phyloP scores from a whole-genome alignment of 257 asterid species.

The Solanum piurae region DNA sequence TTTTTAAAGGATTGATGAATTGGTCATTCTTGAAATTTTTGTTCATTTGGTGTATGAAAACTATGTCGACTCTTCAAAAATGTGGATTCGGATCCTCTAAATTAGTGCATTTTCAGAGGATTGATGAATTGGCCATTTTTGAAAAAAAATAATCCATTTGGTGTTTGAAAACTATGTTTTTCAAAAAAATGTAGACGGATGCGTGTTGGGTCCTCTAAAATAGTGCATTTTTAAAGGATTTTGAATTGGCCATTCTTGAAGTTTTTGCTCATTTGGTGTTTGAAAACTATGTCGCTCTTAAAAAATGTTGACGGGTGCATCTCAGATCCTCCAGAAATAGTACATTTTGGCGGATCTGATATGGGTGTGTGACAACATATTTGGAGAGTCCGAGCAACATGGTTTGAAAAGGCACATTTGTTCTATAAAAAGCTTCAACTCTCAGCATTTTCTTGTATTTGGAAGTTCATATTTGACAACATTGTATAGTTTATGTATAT shows the following conservation, averaged over 20 bases:
- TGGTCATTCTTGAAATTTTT: neutral
- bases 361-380: fast-evolving
- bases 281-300: neutral
- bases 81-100: too few relatives aligned
- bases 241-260: neutral
- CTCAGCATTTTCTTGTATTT: neutral
- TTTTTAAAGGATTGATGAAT: neutral
- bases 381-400: neutral
- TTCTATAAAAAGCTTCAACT: neutral
- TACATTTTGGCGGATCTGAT: neutral
- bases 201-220: neutral
- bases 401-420: neutral
- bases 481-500: neutral
- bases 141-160: neutral
- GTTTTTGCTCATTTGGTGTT: neutral
- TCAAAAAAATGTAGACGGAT: neutral
- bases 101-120: neutral
- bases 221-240: neutral
- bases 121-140: neutral
- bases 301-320: neutral
- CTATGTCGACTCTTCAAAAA: neutral
- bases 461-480: neutral
- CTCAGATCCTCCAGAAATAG: fast-evolving
- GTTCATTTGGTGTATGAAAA: neutral
- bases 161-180: neutral